phyloP scores from a whole-genome alignment of 352 stramenopile species.

The Globisporangium rhizosaccharum region DNA sequence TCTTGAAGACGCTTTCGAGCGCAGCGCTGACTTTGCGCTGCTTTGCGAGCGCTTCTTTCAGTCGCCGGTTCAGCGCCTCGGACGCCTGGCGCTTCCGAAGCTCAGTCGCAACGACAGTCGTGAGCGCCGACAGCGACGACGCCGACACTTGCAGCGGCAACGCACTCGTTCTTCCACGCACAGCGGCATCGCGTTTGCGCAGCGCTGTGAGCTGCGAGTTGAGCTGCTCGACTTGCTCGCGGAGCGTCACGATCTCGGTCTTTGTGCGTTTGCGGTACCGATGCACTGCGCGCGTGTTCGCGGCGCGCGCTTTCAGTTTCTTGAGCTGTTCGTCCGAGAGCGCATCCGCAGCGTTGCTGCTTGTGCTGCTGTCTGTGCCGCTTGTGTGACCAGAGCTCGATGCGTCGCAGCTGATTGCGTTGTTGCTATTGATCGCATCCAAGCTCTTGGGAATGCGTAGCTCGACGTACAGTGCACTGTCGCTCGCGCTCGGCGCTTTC shows the following conservation, averaged over 20 bases:
- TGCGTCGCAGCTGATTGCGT: background rate
- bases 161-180: background rate
- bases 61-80: conserved; percentile 5
- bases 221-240: conserved; percentile 1
- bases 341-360: background rate
- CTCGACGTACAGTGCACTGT: conserved; percentile 1
- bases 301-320: background rate
- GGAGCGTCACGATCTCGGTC: conserved; percentile 3
- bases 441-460: background rate
- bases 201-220: background rate
- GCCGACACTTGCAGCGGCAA: background rate
- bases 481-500: background rate
- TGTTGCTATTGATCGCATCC: background rate
- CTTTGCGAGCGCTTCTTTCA: conserved; percentile 4
- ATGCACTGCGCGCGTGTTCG: conserved; percentile 1
- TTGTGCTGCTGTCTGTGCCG: too few species aligned
- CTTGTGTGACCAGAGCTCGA: background rate
- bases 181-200: background rate
- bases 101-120: background rate
- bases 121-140: background rate
- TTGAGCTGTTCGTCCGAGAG: background rate
- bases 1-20: conserved; percentile 3
- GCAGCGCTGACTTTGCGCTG: background rate
- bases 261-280: conserved; percentile 9
- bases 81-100: conserved; percentile 1